Conservation (phyloP, 2,329 filamentous ascomycete genomes). For the Cephalotrichum gorgonifer region DNA sequence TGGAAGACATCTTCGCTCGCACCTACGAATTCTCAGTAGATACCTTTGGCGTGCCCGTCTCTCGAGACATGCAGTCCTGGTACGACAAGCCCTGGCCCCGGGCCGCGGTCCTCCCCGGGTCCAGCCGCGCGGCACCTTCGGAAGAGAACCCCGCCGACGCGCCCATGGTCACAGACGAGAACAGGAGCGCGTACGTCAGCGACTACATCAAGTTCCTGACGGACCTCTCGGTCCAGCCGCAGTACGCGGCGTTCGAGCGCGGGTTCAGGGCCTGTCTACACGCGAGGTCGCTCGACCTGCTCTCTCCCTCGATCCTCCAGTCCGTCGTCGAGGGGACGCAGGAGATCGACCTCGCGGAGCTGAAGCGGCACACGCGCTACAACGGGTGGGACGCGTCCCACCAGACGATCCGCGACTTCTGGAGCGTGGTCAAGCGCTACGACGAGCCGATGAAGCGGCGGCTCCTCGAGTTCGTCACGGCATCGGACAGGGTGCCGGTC, state of each 20-base stretch:
- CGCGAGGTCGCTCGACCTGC: constrained; percentile 58
- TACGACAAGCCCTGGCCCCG: constrained; percentile 38
- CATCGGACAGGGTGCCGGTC: constrained; percentile 80
- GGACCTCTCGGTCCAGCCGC: constrained; percentile 63
- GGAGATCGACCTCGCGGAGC: constrained; percentile 65
- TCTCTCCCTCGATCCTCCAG: constrained; percentile 62
- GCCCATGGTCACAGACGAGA: constrained; percentile 68
- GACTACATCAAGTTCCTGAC: constrained; percentile 83
- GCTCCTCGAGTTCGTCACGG: constrained; percentile 89
- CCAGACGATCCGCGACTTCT: constrained; percentile 67
- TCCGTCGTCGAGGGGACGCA: constrained; percentile 74
- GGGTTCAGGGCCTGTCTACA: constrained; percentile 73
- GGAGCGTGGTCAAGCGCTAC: constrained; percentile 64
- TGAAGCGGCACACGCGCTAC: constrained; percentile 65
- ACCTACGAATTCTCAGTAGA: constrained; percentile 76
- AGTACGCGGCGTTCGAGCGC: constrained; percentile 69
- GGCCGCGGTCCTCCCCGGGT: constrained; percentile 21
- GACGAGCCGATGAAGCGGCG: constrained; percentile 60
- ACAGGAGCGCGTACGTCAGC: constrained; percentile 66
- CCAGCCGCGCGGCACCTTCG: constrained; percentile 15
- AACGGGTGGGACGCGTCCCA: constrained; percentile 68
- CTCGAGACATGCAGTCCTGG: constrained; percentile 39
- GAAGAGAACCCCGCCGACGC: constrained; percentile 40
- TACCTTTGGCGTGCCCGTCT: constrained; percentile 45
- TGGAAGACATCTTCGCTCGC: constrained; percentile 71